phyloP scores from a whole-genome alignment of 495 filamentous ascomycete species.

The Aspergillus nanangensis region DNA sequence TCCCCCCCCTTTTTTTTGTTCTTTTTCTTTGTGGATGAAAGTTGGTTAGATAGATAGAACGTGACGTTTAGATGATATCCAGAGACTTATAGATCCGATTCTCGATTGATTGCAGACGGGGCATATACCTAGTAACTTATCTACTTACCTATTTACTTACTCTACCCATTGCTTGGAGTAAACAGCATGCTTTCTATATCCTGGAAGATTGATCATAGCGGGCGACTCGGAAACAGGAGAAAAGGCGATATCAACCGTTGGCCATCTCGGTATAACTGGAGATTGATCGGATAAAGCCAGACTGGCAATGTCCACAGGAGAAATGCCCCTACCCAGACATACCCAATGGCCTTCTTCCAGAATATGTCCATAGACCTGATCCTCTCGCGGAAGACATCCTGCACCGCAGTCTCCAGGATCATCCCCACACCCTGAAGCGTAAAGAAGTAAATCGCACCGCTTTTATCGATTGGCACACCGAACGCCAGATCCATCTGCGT shows the following conservation, averaged over 20 bases:
- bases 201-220: neutral
- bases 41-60: no score
- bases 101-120: no score
- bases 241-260: conserved; percentile 12
- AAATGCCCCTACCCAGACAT: conserved; percentile 17
- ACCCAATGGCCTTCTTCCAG: conserved; percentile 7
- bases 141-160: no score
- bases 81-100: no score
- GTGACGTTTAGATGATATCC: no score
- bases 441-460: conserved; percentile 15
- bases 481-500: conserved; percentile 15
- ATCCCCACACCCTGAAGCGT: conserved; percentile 14
- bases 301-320: conserved; percentile 15
- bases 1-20: neutral
- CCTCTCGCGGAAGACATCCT: neutral
- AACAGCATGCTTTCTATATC: no score
- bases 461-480: conserved; percentile 6
- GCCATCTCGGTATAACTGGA: conserved; percentile 9
- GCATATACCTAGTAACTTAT: no score
- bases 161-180: no score
- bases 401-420: conserved; percentile 1
- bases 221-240: conserved; percentile 4
- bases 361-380: neutral
- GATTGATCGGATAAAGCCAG: conserved; percentile 18
- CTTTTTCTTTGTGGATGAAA: neutral